phyloP scores from a whole-genome alignment of 129 eudicot genomes.

The Oenanthe sinensis region DNA sequence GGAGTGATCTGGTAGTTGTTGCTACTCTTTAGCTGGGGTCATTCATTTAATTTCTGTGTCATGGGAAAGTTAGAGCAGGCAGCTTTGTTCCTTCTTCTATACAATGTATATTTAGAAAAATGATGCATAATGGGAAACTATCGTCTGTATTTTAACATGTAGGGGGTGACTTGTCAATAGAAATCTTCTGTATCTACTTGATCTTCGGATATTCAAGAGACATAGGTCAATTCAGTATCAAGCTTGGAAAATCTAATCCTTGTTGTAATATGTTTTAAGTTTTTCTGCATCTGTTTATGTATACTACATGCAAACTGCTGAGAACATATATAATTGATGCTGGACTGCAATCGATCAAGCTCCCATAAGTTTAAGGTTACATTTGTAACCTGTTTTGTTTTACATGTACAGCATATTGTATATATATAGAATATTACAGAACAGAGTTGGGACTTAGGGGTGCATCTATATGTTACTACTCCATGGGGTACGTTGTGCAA shows the following conservation, averaged over 20 bases:
- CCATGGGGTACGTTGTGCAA: background rate
- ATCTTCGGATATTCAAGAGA: background rate
- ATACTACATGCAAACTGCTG: background rate
- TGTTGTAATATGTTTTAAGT: background rate
- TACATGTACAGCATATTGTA: background rate
- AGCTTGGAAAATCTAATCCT: background rate
- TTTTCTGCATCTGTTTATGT: background rate
- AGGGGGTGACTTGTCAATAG: background rate
- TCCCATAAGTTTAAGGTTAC: background rate
- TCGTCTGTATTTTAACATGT: background rate
- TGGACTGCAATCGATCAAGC: background rate
- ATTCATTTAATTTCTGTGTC: background rate
- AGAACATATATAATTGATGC: background rate
- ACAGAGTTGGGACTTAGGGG: background rate
- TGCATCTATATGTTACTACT: background rate
- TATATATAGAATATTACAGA: background rate
- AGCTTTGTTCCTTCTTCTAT: background rate
- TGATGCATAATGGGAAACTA: background rate
- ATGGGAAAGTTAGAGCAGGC: slow-evolving; percentile 7
- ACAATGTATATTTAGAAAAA: background rate
- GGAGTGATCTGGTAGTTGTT: background rate
- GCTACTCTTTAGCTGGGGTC: background rate
- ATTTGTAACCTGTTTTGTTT: background rate
- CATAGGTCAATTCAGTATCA: background rate
- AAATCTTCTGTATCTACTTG: background rate